Evolutionary conservation across 192 early-diverging fungal species (phyloP).

Genomic region (Chytriomyces confervae): DNA sequence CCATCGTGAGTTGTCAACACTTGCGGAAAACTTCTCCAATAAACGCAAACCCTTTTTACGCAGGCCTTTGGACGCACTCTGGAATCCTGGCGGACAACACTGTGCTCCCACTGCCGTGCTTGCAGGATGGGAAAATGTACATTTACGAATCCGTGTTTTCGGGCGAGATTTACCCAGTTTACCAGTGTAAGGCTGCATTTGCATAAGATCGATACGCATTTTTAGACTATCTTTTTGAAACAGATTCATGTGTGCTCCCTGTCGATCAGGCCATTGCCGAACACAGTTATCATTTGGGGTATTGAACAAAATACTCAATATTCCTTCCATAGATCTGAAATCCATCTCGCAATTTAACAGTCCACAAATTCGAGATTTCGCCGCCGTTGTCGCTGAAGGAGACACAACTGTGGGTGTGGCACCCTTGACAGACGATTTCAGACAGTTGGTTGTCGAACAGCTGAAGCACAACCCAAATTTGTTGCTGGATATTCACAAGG

Average conservation of each 20-base stretch:
- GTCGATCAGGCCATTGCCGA: constrained; percentile 11
- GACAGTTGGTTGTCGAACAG: constrained; percentile 1
- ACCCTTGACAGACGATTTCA: constrained; percentile 4
- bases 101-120: constrained; percentile 41
- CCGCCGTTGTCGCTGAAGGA: constrained; percentile 23
- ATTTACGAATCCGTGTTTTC: constrained; percentile 41
- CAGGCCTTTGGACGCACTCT: constrained; percentile 12
- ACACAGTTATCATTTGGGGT: constrained; percentile 26
- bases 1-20: neutral
- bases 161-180: constrained; percentile 30
- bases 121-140: constrained; percentile 42
- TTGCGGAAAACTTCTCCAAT: no score
- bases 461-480: neutral
- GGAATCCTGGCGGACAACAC: constrained; percentile 35
- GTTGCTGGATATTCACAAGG: constrained; percentile 22
- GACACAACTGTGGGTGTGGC: constrained; percentile 29
- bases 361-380: constrained; percentile 41
- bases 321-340: no score
- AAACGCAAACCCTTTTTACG: neutral
- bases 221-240: neutral
- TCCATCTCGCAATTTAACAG: no score
- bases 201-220: no score
- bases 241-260: constrained; percentile 27
- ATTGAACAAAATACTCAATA: no score
- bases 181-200: neutral